phyloP scores from a whole-genome alignment of 306 rosid genomes.

The Rosa multiflora region DNA sequence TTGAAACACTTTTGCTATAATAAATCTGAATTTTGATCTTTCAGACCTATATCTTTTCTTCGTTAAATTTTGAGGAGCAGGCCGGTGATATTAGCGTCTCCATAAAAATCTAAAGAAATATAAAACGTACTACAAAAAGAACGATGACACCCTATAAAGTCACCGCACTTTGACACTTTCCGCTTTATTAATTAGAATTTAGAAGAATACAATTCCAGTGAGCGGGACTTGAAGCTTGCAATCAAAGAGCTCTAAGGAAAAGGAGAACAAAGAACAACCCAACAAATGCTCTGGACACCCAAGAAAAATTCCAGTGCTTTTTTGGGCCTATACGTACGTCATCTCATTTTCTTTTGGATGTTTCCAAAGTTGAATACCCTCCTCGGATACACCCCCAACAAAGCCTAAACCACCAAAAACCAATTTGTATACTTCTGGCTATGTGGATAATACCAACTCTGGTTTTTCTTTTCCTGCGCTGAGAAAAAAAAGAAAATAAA shows the following conservation, averaged over 20 bases:
- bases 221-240: too few species aligned
- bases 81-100: too few species aligned
- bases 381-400: not conserved
- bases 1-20: not conserved
- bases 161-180: too few species aligned
- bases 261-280: not conserved
- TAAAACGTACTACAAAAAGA: too few species aligned
- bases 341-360: not conserved
- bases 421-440: not conserved
- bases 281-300: not conserved
- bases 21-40: not conserved
- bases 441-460: not conserved
- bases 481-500: not conserved
- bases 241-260: not conserved
- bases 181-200: not conserved
- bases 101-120: too few species aligned
- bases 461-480: not conserved
- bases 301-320: not conserved
- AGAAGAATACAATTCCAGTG: not conserved
- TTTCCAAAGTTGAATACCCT: not conserved
- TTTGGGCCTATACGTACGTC: not conserved
- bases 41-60: not conserved
- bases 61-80: too few species aligned
- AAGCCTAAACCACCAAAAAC: not conserved
- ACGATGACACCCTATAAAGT: too few species aligned